Evolutionary conservation across 805 yeast genomes (phyloP).

Genomic region (Metschnikowia hibisci): DNA sequence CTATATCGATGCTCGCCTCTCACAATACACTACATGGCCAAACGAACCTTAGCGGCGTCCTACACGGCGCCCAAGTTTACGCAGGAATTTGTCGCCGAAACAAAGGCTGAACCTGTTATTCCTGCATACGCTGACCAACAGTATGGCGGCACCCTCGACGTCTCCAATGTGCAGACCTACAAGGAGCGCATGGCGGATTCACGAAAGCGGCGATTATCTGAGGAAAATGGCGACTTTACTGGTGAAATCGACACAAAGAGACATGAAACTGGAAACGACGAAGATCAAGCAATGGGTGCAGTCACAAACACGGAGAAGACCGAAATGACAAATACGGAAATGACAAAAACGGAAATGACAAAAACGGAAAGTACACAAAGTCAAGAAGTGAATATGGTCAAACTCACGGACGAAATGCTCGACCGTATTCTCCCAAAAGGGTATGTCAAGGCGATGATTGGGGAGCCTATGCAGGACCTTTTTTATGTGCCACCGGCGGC

Average conservation of each 20-base stretch:
- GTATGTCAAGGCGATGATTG: constrained; percentile 37
- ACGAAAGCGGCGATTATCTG: not conserved
- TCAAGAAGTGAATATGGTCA: not conserved
- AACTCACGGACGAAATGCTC: constrained; percentile 39
- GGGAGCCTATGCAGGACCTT: constrained; percentile 27
- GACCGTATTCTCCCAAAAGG: constrained; percentile 52
- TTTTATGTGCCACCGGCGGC: constrained; percentile 49
- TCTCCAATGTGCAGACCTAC: constrained; percentile 18
- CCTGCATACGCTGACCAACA: constrained; percentile 44
- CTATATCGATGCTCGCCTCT: too few relatives aligned
- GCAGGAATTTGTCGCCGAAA: constrained; percentile 23
- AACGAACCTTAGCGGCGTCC: constrained; percentile 31
- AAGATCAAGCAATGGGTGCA: not conserved
- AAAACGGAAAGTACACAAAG: not conserved
- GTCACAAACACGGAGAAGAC: not conserved
- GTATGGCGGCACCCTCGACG: constrained; percentile 23
- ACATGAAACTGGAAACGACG: not conserved
- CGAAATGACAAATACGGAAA: not conserved
- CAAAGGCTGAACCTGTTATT: constrained; percentile 17
- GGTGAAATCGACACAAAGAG: not conserved
- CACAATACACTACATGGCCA: constrained; percentile 10
- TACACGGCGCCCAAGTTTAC: constrained; percentile 33
- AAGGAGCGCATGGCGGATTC: constrained; percentile 15
- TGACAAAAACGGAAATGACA: not conserved
- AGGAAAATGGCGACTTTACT: not conserved